phyloP scores from a whole-genome alignment of 2,329 filamentous ascomycete genomes.

The Trichophyton verrucosum region DNA sequence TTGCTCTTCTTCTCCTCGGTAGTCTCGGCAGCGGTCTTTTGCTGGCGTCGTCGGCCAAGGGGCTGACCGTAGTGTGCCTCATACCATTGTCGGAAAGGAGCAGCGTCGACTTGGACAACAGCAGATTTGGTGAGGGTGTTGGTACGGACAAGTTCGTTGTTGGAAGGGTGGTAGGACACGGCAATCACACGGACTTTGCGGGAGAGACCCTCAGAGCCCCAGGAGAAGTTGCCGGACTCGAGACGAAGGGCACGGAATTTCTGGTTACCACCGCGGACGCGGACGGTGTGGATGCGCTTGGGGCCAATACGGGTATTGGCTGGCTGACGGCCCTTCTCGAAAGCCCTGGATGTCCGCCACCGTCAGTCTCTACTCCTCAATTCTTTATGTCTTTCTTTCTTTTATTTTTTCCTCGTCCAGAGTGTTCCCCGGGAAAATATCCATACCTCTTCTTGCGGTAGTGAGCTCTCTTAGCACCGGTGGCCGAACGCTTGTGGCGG shows the following conservation, averaged over 20 bases:
- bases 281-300: conserved; percentile 94
- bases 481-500: conserved; percentile 98
- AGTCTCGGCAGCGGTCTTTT: conserved; percentile 50
- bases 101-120: conserved; percentile 96
- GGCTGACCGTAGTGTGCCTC: conserved; percentile 96
- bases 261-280: conserved; percentile 95
- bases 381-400: neutral
- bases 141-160: conserved; percentile 99
- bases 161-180: conserved; percentile 97
- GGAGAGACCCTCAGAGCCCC: conserved; percentile 94
- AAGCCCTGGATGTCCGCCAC: conserved; percentile 59
- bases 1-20: conserved; percentile 79
- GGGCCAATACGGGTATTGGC: conserved; percentile 98
- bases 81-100: conserved; percentile 99
- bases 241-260: conserved; percentile 99
- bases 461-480: conserved; percentile 93
- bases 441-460: conserved; percentile 56
- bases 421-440: conserved; percentile 11
- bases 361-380: neutral
- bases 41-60: conserved; percentile 82
- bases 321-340: conserved; percentile 99
- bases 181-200: conserved; percentile 99
- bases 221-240: conserved; percentile 98
- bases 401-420: neutral
- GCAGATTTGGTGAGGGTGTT: conserved; percentile 99